Evolutionary conservation across 1,284 basidiomycete genomes (phyloP), one percentile per base, ranked within the genome.

Genomic region (Vanrija sp.): DNA sequence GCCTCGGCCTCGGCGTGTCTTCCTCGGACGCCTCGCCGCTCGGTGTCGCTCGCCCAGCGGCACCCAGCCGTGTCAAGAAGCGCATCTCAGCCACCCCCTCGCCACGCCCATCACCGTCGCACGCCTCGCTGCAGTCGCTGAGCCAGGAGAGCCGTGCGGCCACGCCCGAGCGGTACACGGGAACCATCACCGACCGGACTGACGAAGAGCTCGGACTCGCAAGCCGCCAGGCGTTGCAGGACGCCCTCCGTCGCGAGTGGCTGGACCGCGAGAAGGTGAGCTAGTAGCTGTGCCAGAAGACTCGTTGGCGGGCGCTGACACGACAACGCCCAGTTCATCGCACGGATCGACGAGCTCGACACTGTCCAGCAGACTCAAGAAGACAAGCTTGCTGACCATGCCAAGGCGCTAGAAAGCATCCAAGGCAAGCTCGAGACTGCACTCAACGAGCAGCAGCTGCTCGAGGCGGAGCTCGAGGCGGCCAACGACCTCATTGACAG

Each of bases 391-490:
- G 28, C 34, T 12, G 51, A 54, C 34, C 15, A 42, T 8, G 29
- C 28, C 16, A 59, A n/a, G 42, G 38, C 21, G 25, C 57, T 34
- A 53, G 46, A 44, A 12, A 51, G 43, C 6, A 34, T 71, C 3
- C 65, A 71, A 46, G 44, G 48, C 18, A 61, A 69, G 46, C 57
- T 46, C 4, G 68, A 74, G 12, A 62, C 71, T 1, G 61, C 66
- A 7, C 65, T 66, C 28, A 62, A 65, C 16, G 72, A 73, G 43
- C 69, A 72, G 55, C 68, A 67, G 19, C 43, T 65, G 9, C 65
- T 75, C 28, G 73, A 75, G 48, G 56, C 63, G n/a, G 72, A 74
- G 50, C 54, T 75, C 6, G 66, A 71, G 51, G 66, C 60, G 14
- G 61, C 68, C 8, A 66, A 73, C 49, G 68, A 69, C 48, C 50